Conservation (phyloP, 768 basidiomycete genomes). For the Agrocybe pediades region DNA sequence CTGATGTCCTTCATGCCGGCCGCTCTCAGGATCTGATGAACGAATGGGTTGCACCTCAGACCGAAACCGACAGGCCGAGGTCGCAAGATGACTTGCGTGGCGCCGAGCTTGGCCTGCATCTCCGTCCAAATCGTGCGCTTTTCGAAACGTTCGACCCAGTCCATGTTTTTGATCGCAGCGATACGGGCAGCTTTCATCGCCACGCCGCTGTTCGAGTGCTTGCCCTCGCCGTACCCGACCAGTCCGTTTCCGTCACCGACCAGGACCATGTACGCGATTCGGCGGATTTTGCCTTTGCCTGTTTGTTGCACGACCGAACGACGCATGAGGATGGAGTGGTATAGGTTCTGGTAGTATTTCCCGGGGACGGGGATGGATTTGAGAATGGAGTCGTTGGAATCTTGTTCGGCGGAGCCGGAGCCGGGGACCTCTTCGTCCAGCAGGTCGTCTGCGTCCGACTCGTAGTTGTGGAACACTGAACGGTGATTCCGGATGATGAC, state of each 20-base stretch:
- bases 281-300: slow-evolving; percentile 86
- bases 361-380: slow-evolving; percentile 21
- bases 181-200: slow-evolving; percentile 62
- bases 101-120: slow-evolving; percentile 80
- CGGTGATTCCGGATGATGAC: slow-evolving; percentile 72
- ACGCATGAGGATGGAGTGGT: slow-evolving; percentile 44
- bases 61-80: slow-evolving; percentile 91
- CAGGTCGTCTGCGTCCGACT: slow-evolving; percentile 33
- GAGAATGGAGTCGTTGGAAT: slow-evolving; percentile 22
- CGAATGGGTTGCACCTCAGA: slow-evolving; percentile 81
- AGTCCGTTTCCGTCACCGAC: slow-evolving; percentile 85
- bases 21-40: slow-evolving; percentile 89
- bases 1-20: slow-evolving; percentile 95
- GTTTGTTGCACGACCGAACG: slow-evolving; percentile 86
- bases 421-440: slow-evolving; percentile 27
- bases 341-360: slow-evolving; percentile 29
- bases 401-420: slow-evolving; percentile 24
- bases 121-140: slow-evolving; percentile 94
- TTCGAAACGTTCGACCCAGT: slow-evolving; percentile 93
- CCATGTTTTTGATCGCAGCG: slow-evolving; percentile 81
- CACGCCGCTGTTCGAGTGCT: slow-evolving; percentile 55
- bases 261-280: slow-evolving; percentile 63
- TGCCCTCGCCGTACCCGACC: slow-evolving; percentile 82
- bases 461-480: slow-evolving; percentile 58
- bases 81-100: slow-evolving; percentile 78